Base-by-base conservation (phyloP, 768 basidiomycete genomes). In the Hygrocybe punicea region DNA sequence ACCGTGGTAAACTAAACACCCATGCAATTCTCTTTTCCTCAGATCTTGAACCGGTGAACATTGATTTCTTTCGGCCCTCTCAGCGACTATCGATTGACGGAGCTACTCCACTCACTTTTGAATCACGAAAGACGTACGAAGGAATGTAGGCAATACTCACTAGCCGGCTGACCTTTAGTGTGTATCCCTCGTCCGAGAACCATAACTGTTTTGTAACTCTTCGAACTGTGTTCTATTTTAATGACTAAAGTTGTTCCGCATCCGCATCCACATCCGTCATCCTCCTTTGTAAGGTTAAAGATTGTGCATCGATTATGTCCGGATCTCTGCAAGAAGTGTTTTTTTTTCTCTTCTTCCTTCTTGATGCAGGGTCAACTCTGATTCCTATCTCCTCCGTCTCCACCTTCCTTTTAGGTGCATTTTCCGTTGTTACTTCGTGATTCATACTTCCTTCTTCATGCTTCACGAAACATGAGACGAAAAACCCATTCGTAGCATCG, bases 401-500 rank as follows among this genome's bases (percentile, higher is more conserved):
- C 48, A 58, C 44, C 17, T 50, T 24, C 47, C 51, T 64, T 33
- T 55, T 57, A 60, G 65, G 55, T 56, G 58, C 55, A 56, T 62
- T 58, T 48, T 60, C 57, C 52, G 61, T 65, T 49, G 67, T 67
- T 51, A 65, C 61, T 62, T 59, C 55, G 45, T 65, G 59, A 50
- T 60, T 46, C 46, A 57, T 40, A 29, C n/a, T 34, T 25, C 45
- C 23, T 35, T n/a, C 47, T 47, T 19, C 59, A 14, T 53, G 57
- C 36, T 58, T 75, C 29, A 92, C 75, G 68, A 98, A 94, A 69
- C 90, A 97, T n/a, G 91, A 86, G 21, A 99, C 95, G 64, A 99
- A 99, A 76, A 99, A 99, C 0, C 97, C 97, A 65, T 98, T 98
- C 11, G 91, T 93, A 36, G 81, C 84, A 65, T 98, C 94, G 58